phyloP scores from a whole-genome alignment of 306 rosid species.

The Vigna nakashimae region DNA sequence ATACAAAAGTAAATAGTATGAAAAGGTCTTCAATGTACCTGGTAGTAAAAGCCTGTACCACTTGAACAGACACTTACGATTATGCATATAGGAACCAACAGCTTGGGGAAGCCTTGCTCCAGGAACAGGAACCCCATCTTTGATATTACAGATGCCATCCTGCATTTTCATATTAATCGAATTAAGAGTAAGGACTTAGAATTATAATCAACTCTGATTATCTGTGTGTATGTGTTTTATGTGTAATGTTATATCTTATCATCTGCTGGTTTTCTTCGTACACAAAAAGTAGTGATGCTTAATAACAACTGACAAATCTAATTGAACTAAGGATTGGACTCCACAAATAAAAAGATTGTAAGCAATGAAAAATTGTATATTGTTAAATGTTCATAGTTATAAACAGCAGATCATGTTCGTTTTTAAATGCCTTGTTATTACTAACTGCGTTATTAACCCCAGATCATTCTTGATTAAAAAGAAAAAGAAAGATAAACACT shows the following conservation, averaged over 20 bases:
- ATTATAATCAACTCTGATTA: constrained; percentile 24
- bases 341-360: constrained; percentile 11
- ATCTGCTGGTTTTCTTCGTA: constrained; percentile 1
- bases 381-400: not conserved
- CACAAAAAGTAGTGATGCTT: not conserved
- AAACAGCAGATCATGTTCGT: not conserved
- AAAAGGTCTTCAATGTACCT: constrained; percentile 58
- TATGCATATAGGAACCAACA: constrained; percentile 85
- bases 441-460: constrained; percentile 10
- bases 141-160: constrained; percentile 97
- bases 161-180: constrained; percentile 50
- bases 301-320: constrained; percentile 27
- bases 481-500: constrained; percentile 9
- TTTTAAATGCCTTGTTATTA: not conserved
- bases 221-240: not conserved
- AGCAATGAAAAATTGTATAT: not conserved
- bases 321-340: not conserved
- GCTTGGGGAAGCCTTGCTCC: constrained; percentile 86
- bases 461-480: not conserved
- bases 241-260: not conserved
- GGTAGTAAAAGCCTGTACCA: constrained; percentile 89
- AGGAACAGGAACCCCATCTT: constrained; percentile 94
- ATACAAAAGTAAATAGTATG: constrained; percentile 17
- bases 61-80: constrained; percentile 74
- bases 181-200: constrained; percentile 1